Conservation (phyloP, 495 filamentous ascomycete genomes). For the Trichoderma virens region DNA sequence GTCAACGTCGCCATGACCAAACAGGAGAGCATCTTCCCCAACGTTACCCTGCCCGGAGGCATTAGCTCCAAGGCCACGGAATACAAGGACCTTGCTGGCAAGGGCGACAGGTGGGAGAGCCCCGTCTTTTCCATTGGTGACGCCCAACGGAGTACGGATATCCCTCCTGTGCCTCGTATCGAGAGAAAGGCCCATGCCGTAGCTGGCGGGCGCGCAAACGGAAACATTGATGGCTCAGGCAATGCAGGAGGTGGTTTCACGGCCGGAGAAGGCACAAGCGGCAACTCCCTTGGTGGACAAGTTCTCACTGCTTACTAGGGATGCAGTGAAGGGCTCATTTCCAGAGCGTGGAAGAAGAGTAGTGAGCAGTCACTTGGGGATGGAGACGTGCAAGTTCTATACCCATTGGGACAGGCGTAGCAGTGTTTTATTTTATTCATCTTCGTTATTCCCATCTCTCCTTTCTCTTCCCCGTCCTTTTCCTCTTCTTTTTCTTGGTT, state of each 20-base stretch:
- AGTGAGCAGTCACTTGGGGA: not conserved
- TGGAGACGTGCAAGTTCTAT: not conserved
- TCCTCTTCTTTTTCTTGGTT: not conserved
- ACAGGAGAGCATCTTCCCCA: conserved; percentile 83
- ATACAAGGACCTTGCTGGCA: conserved; percentile 77
- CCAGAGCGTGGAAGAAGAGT: not conserved
- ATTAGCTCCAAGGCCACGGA: conserved; percentile 93
- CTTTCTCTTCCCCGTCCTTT: not conserved
- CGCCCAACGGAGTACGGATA: conserved; percentile 61
- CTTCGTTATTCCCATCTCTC: not conserved
- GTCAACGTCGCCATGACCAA: conserved; percentile 81
- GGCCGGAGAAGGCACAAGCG: not conserved
- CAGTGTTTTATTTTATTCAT: no score
- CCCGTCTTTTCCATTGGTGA: conserved; percentile 85
- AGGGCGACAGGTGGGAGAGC: conserved; percentile 91
- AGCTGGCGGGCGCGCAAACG: conserved; percentile 4
- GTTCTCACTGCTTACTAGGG: conserved; percentile 1
- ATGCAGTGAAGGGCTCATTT: not conserved
- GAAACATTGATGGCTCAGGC: conserved; percentile 6
- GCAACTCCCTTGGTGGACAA: not conserved
- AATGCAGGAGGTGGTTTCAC: not conserved
- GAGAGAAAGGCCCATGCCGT: conserved; percentile 53
- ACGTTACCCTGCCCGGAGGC: conserved; percentile 80
- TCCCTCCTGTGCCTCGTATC: conserved; percentile 57
- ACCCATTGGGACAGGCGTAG: not conserved